Base-by-base conservation (phyloP, 2,329 filamentous ascomycete species). In the Tympanopsis confertula region DNA sequence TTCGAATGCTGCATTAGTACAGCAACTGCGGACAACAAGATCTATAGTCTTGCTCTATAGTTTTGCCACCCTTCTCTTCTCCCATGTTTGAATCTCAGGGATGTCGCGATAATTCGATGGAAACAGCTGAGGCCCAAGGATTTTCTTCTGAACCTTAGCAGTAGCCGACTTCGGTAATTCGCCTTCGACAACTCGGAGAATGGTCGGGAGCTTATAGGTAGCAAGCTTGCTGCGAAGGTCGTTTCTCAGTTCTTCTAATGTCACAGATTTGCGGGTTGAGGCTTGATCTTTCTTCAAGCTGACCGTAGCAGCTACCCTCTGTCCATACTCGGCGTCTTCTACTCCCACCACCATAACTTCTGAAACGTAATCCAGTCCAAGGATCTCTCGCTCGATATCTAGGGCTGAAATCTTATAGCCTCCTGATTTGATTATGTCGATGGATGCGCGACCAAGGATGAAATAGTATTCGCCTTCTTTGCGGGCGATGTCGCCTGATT, bases 61-160 rank as follows among this genome's bases (percentile, higher is more conserved):
- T n/a, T n/a, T n/a, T n/a, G n/a, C n/a, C n/a, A n/a, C n/a, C n/a
- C n/a, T n/a, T n/a, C n/a, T n/a, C n/a, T n/a, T n/a, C n/a, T 28
- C n/a, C 24, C 24, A 28, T 10, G n/a, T n/a, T 28, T 28, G 24
- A 28, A 28, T n/a, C 24, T 28, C 24, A n/a, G 24, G 24, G 24
- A 10, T n/a, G 10, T 28, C 24, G 10, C 10, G 10, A n/a, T 28
- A 28, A 28, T 28, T 28, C 24, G 10, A 10, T 10, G 56, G 53
- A 38, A 66, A 65, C 50, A 53, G 61, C 20, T 45, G 41, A 7
- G 58, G 58, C 0, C 60, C 56, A n/a, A 63, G 45, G 2, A 56
- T 46, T 47, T 67, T 68, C 52, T 70, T 70, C 39, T 63, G 56
- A n/a, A 70, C 62, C 47, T 70, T 70, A 0, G 64, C 64, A 1